Base-by-base conservation (phyloP, 2,329 filamentous ascomycete species). In the Trematosphaeria pertusa region DNA sequence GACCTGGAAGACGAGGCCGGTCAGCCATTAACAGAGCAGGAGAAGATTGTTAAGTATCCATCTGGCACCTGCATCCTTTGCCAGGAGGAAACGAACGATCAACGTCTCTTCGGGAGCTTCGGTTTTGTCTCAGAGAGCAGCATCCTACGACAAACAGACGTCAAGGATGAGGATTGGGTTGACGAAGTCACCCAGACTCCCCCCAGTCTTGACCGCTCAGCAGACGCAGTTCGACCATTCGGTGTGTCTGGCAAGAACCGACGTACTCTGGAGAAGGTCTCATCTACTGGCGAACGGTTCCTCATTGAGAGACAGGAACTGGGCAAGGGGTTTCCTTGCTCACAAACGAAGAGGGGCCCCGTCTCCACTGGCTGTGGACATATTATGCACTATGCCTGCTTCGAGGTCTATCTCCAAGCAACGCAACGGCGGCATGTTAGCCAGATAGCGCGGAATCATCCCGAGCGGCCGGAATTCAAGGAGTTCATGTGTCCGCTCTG, bases 301-400 rank as follows among this genome's bases (percentile, higher is more conserved):
- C 78, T 84, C 26, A 82, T 84, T 4, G 91, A 95, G 69, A 84
- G 88, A 37, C 88, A 96, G 72, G 86, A 86, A 5, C 82, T 99
- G 37, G 92, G 93, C 22, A 95, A 92, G 71, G 94, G 94, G 0
- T 99, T 96, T 64, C 87, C 90, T 2, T 79, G 85, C 5, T 78
- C 81, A 8, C 79, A 85, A 31, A 85, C 85, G 24, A 79, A 81
- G 20, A 78, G 83, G 14, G 94, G 92, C 0, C 89, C 93, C 0
- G 87, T 97, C 1, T 89, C 92, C 9, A 89, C 89, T 26, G 91
- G 93, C 8, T 99, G 94, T 71, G 94, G 94, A 2, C 94, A 99
- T 70, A 95, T 99, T 64, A 99, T 99, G 94, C 94, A 99, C 71
- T 97, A 89, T 69, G 86, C 84, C 58, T 99, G 94, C 73, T 99